Evolutionary conservation across 306 rosid genomes (phyloP).

Genomic region (Quercus alba): DNA sequence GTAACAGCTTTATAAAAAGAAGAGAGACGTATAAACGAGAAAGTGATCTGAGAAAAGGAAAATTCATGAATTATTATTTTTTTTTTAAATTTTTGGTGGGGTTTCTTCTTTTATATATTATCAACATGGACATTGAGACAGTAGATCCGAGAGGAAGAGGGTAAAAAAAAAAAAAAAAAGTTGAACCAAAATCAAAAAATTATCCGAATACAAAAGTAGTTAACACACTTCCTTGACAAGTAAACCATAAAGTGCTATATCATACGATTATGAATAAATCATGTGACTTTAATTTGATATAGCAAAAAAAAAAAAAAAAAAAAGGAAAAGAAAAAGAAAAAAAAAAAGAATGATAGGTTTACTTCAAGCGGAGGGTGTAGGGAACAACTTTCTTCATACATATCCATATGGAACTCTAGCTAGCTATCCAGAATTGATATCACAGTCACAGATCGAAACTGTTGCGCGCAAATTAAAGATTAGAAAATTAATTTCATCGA

Average conservation of each 20-base stretch:
- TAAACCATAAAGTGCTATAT: neutral
- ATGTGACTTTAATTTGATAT: neutral
- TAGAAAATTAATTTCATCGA: slow-evolving; percentile 22
- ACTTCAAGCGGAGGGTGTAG: neutral
- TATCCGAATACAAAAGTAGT: neutral
- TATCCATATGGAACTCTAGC: neutral
- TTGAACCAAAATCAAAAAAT: neutral
- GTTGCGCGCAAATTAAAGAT: neutral
- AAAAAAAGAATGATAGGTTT: neutral
- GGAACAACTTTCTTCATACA: neutral
- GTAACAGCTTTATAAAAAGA: slow-evolving; percentile 35
- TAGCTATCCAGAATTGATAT: neutral
- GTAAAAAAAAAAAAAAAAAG: neutral
- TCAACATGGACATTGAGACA: neutral
- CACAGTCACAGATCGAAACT: neutral
- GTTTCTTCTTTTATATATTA: neutral
- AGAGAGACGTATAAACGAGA: slow-evolving; percentile 11
- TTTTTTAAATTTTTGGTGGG: neutral
- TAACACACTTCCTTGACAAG: neutral
- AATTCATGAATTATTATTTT: neutral
- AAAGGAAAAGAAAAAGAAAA: too few species aligned
- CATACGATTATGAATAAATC: neutral
- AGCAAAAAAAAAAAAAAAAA: neutral
- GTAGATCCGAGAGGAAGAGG: neutral
- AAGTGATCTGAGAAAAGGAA: neutral